Evolutionary conservation across 2,329 filamentous ascomycete species (phyloP).

Genomic region (Penicillium sclerotigenum): DNA sequence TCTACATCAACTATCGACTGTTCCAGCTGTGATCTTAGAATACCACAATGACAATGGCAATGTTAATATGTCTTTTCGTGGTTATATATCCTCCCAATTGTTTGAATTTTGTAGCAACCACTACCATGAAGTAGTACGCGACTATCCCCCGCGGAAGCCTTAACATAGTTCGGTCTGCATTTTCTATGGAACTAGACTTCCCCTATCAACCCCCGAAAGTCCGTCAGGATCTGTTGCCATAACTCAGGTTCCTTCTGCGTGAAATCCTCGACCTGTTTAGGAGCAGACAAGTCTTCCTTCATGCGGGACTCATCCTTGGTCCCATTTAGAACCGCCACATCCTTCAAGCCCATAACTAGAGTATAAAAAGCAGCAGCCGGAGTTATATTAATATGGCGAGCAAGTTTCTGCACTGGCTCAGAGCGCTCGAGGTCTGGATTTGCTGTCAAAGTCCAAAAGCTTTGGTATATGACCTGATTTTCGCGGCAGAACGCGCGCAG

Average conservation of each 20-base stretch:
- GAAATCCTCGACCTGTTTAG: constrained; percentile 43
- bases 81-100: not conserved
- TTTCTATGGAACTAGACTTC: constrained; percentile 17
- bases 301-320: constrained; percentile 54
- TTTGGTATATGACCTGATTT: constrained; percentile 55
- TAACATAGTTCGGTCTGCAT: not conserved
- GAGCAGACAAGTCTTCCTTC: constrained; percentile 50
- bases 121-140: not conserved
- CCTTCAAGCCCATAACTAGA: constrained; percentile 53
- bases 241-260: constrained; percentile 45
- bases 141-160: not conserved
- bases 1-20: too few relatives aligned
- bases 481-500: constrained; percentile 58
- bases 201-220: constrained; percentile 48
- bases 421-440: constrained; percentile 53
- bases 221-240: constrained; percentile 50
- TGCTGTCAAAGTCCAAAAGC: constrained; percentile 61
- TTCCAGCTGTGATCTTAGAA: not conserved
- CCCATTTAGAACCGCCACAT: constrained; percentile 54
- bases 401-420: constrained; percentile 51
- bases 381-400: constrained; percentile 42
- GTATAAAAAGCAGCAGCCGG: constrained; percentile 53
- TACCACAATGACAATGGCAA: not conserved
- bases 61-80: not conserved
- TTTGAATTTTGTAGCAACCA: not conserved